phyloP scores from a whole-genome alignment of 345 rosid genomes.

The Citrus inodora region DNA sequence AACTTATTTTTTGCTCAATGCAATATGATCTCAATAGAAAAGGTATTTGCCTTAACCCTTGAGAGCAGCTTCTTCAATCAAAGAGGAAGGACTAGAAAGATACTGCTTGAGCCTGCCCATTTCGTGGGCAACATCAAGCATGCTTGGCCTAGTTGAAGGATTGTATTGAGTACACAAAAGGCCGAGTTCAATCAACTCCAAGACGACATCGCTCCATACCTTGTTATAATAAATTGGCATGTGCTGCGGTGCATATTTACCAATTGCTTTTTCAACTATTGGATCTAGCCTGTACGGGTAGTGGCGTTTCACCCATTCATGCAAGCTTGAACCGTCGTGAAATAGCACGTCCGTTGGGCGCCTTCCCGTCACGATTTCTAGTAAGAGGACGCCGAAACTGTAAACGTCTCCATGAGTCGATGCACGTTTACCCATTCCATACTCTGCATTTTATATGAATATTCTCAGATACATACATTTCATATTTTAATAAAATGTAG shows the following conservation, averaged over 20 bases:
- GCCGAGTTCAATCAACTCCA: conserved; percentile 82
- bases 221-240: conserved; percentile 29
- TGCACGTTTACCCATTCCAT: conserved; percentile 77
- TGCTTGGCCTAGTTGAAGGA: conserved; percentile 79
- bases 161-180: conserved; percentile 70
- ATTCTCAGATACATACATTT: neutral
- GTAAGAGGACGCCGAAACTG: conserved; percentile 77
- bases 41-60: neutral
- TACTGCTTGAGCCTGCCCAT: conserved; percentile 71
- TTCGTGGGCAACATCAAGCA: conserved; percentile 74
- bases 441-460: conserved; percentile 39
- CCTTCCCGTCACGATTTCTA: conserved; percentile 70
- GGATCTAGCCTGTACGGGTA: conserved; percentile 61
- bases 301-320: conserved; percentile 71
- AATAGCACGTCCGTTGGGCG: conserved; percentile 65
- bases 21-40: neutral
- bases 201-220: conserved; percentile 53
- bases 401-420: conserved; percentile 85
- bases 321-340: conserved; percentile 65
- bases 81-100: conserved; percentile 43
- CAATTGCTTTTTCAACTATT: conserved; percentile 55
- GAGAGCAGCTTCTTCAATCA: conserved; percentile 24
- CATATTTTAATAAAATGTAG: too few species aligned
- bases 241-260: conserved; percentile 32
- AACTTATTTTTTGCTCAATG: neutral